phyloP scores from a whole-genome alignment of 2,329 filamentous ascomycete genomes.

The Diaporthe sp. region DNA sequence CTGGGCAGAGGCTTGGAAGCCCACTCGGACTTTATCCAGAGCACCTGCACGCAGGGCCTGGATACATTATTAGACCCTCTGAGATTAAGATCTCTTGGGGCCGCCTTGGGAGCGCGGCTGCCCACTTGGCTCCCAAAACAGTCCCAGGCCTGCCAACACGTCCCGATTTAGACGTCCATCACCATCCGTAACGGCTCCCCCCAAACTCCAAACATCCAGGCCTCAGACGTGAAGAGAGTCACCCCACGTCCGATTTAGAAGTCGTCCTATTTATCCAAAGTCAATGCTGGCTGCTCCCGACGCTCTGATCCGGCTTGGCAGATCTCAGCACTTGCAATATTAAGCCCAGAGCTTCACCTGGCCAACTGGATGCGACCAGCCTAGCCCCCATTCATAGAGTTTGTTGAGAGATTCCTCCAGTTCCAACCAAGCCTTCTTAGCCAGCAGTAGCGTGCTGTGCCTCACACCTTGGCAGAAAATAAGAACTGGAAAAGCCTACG shows the following conservation, averaged over 20 bases:
- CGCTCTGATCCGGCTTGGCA: conserved; percentile 33
- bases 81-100: conserved; percentile 27
- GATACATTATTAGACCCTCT: conserved; percentile 12
- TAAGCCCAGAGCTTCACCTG: conserved; percentile 22
- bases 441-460: conserved; percentile 22
- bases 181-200: conserved; percentile 9
- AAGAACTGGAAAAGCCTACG: conserved; percentile 10
- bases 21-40: conserved; percentile 12
- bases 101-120: conserved; percentile 9
- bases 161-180: conserved; percentile 21
- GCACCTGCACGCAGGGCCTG: conserved; percentile 6
- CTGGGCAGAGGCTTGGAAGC: conserved; percentile 15
- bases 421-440: conserved; percentile 29
- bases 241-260: conserved; percentile 22
- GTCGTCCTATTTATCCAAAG: conserved; percentile 7
- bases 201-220: conserved; percentile 17
- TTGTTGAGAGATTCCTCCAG: conserved; percentile 28
- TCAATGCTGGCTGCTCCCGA: conserved; percentile 25
- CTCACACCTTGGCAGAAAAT: conserved; percentile 3
- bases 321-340: conserved; percentile 19
- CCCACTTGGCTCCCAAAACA: not conserved
- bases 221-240: conserved; percentile 22
- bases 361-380: conserved; percentile 16
- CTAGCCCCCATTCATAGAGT: conserved; percentile 21
- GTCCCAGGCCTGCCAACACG: not conserved